Conservation (phyloP, 768 basidiomycete species). For the Boletellus sp. region DNA sequence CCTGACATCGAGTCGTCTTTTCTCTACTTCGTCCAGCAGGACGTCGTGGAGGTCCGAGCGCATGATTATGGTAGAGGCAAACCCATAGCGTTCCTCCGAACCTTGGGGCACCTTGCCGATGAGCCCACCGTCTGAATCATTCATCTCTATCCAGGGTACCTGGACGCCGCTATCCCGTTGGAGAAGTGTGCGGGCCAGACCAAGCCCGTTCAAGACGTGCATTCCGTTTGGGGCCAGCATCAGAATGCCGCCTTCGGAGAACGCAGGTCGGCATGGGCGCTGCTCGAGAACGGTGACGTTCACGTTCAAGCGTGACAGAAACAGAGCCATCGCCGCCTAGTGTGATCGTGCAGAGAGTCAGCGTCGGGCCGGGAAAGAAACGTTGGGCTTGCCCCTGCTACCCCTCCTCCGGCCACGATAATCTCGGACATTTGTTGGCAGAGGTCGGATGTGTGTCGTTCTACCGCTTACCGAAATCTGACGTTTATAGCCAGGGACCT, state of each 20-base stretch:
- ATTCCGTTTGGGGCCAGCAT: constrained; percentile 30
- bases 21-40: constrained; percentile 28
- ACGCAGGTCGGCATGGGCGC: constrained; percentile 13
- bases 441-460: background rate
- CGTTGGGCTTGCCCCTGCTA: constrained; percentile 22
- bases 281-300: constrained; percentile 23
- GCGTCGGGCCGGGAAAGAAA: background rate
- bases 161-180: constrained; percentile 18
- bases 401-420: constrained; percentile 27
- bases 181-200: constrained; percentile 21
- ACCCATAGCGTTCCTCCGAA: constrained; percentile 24
- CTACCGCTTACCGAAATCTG: background rate
- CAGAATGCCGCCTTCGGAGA: constrained; percentile 25
- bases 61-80: constrained; percentile 24
- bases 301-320: constrained; percentile 21
- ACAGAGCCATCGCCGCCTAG: constrained; percentile 23
- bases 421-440: constrained; percentile 21
- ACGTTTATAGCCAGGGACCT: constrained; percentile 7
- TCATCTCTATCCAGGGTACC: constrained; percentile 21
- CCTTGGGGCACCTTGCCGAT: constrained; percentile 27
- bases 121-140: constrained; percentile 17
- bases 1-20: constrained; percentile 11
- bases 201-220: constrained; percentile 27
- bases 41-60: constrained; percentile 33
- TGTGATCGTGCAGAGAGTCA: background rate